phyloP scores from a whole-genome alignment of 2,329 filamentous ascomycete species.

The Penicillium concentricum region DNA sequence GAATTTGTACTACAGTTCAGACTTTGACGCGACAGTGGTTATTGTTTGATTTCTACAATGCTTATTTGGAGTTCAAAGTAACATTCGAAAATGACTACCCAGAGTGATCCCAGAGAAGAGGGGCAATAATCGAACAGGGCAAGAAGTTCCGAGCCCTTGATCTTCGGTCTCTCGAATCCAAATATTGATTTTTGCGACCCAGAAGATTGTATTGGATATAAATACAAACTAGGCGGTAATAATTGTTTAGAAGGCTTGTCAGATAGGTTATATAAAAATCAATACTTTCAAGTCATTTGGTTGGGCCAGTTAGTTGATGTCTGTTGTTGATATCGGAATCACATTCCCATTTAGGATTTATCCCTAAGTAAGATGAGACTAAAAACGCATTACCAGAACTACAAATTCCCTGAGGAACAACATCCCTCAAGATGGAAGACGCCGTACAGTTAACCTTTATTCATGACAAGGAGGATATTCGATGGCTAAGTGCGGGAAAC shows the following conservation, averaged over 20 bases:
- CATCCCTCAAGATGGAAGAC: neutral
- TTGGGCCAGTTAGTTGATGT: too few species aligned
- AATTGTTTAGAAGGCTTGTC: too few species aligned
- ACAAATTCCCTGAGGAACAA: neutral
- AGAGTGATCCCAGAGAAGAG: neutral
- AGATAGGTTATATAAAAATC: neutral
- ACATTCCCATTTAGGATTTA: neutral
- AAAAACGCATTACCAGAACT: neutral
- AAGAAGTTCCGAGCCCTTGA: neutral
- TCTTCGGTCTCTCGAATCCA: neutral
- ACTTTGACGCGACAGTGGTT: neutral
- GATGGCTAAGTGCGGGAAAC: constrained; percentile 13
- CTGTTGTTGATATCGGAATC: neutral
- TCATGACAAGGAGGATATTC: constrained; percentile 10
- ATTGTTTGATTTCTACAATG: neutral
- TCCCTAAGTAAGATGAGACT: neutral
- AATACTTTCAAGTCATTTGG: neutral
- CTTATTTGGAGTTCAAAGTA: too few species aligned
- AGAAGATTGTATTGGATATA: too few species aligned
- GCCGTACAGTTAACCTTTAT: constrained; percentile 9
- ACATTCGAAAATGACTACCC: neutral
- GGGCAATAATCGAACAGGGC: neutral
- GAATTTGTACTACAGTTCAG: neutral
- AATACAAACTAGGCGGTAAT: too few species aligned
- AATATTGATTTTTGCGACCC: too few species aligned